Evolutionary conservation across 768 basidiomycete species (phyloP).

Genomic region (Mycena crocata): DNA sequence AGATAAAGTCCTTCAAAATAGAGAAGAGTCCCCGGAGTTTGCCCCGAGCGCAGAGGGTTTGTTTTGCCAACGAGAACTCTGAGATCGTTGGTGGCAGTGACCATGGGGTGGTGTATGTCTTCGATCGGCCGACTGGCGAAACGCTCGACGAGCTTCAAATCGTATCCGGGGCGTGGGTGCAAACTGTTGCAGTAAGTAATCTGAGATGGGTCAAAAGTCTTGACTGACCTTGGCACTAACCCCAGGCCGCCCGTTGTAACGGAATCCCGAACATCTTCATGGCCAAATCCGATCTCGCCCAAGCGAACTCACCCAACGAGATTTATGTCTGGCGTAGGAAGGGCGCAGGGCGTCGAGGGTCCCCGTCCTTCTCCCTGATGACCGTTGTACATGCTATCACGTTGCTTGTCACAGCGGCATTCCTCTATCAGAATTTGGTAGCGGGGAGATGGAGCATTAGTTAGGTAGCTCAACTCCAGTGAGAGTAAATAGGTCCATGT

Average conservation of each 20-base stretch:
- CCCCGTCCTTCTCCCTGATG: not conserved
- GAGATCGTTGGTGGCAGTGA: conserved; percentile 29
- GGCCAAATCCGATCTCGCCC: conserved; percentile 2
- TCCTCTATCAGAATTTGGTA: conserved; percentile 3
- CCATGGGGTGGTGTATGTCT: conserved; percentile 33
- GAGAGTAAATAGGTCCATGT: too few species aligned
- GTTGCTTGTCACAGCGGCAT: not conserved
- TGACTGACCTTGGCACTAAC: not conserved
- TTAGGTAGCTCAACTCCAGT: not conserved
- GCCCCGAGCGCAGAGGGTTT: conserved; percentile 18
- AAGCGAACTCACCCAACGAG: not conserved
- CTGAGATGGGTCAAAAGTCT: not conserved
- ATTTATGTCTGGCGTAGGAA: conserved; percentile 8
- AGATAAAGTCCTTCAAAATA: conserved; percentile 26
- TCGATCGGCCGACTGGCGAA: conserved; percentile 31
- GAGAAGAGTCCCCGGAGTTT: too few species aligned
- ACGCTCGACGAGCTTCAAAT: conserved; percentile 18
- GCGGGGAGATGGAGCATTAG: not conserved
- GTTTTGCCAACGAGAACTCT: conserved; percentile 24
- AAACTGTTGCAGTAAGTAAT: conserved; percentile 29
- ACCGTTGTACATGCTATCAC: conserved; percentile 2
- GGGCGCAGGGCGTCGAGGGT: not conserved
- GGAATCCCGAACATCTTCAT: conserved; percentile 11
- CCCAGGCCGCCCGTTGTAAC: conserved; percentile 2
- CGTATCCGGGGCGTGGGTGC: conserved; percentile 22